phyloP scores from a whole-genome alignment of 352 stramenopile genomes.

The Phytophthora crassamura region DNA sequence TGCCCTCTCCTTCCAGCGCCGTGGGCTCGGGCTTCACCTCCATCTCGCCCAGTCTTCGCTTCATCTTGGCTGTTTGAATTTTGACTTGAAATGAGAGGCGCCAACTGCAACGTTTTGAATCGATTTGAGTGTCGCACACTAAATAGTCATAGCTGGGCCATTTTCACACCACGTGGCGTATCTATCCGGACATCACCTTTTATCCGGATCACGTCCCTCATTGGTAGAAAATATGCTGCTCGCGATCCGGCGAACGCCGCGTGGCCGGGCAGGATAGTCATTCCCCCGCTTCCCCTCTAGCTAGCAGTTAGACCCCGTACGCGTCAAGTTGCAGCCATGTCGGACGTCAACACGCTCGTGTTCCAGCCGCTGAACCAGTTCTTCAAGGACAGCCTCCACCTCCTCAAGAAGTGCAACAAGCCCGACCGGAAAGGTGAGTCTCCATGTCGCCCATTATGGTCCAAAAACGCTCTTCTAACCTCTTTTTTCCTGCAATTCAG shows the following conservation, averaged over 20 bases:
- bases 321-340: slow-evolving; percentile 49
- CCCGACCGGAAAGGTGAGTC: slow-evolving; percentile 96
- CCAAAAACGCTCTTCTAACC: slow-evolving; percentile 4
- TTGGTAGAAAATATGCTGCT: slow-evolving; percentile 25
- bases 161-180: slow-evolving; percentile 25
- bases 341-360: slow-evolving; percentile 91
- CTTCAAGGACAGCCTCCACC: slow-evolving; percentile 96
- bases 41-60: slow-evolving; percentile 42
- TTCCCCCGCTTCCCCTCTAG: slow-evolving; percentile 28
- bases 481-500: slow-evolving; percentile 43
- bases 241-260: slow-evolving; percentile 33
- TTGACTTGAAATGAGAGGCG: slow-evolving; percentile 19
- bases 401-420: slow-evolving; percentile 99
- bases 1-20: slow-evolving; percentile 2
- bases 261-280: slow-evolving; percentile 25
- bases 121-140: slow-evolving; percentile 1
- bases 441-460: no score
- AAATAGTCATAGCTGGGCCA: background rate
- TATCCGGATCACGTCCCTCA: background rate
- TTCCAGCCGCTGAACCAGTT: slow-evolving; percentile 98
- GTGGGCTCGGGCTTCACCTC: slow-evolving; percentile 23
- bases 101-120: slow-evolving; percentile 26
- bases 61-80: slow-evolving; percentile 37
- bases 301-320: background rate
- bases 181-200: background rate